These are phyloP conservation scores for Penicilliopsis zonata DNA, from an alignment of 495 filamentous ascomycete species.

Conservation along the genomic window DNA sequence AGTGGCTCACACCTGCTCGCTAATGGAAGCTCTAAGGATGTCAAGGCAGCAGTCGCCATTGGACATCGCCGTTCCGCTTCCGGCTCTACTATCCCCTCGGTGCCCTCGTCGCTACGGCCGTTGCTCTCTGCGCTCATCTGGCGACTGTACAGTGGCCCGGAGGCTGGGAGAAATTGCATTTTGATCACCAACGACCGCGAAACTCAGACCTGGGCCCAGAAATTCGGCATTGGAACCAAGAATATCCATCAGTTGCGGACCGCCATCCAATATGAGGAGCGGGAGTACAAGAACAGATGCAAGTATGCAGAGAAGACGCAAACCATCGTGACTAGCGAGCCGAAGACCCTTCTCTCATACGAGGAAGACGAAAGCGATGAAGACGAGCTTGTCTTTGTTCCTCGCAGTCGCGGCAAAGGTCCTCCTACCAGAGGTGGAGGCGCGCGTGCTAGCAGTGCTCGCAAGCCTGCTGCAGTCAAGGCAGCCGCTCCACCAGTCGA, in stretches of 20 bases:
- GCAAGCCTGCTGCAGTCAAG: conserved; percentile 16
- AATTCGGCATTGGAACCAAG: conserved; percentile 47
- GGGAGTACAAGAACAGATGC: conserved; percentile 44
- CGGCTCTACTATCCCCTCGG: conserved; percentile 22
- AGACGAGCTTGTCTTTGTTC: conserved; percentile 46
- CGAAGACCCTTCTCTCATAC: conserved; percentile 30
- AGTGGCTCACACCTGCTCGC: conserved; percentile 17
- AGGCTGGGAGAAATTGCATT: conserved; percentile 34
- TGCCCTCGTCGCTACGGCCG: conserved; percentile 36
- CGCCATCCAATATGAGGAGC: conserved; percentile 45
- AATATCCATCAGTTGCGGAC: conserved; percentile 48
- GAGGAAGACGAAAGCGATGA: conserved; percentile 42
- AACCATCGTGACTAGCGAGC: conserved; percentile 15
- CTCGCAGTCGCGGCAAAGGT: conserved; percentile 33
- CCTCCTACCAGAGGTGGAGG: conserved; percentile 24
- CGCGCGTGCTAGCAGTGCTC: conserved; percentile 21
- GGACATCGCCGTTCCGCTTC: conserved; percentile 28
- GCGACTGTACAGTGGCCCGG: conserved; percentile 40
- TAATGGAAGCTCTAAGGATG: conserved; percentile 15
- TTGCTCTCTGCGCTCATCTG: conserved; percentile 52
- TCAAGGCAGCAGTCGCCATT: conserved; percentile 9
- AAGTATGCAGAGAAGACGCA: conserved; percentile 36
- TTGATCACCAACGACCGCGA: conserved; percentile 46
- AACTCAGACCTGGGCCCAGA: conserved; percentile 44
- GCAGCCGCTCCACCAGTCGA: conserved; percentile 15